Base-by-base conservation (phyloP, 1,139 yeast species). In the Geotrichum citri-aurantii region DNA sequence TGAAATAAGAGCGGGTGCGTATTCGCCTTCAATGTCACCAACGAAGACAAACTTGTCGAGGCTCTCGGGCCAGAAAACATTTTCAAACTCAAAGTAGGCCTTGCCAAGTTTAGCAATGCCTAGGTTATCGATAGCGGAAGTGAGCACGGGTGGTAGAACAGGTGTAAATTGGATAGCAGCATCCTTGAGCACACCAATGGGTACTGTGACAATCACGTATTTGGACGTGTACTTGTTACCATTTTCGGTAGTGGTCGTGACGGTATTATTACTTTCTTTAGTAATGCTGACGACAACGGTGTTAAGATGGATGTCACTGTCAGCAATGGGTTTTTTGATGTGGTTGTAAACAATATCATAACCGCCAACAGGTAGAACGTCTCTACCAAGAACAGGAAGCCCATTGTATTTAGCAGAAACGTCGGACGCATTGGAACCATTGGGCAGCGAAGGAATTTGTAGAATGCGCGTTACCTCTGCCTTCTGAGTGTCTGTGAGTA, bases 341-440 rank as follows among this genome's bases (percentile, higher is more conserved):
- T 58, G 56, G 19, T 65, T 52, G 48, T 62, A 63, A n/a, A 71
- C 59, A 44, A 63, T 54, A 59, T 64, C 69, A 59, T 67, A 79
- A 64, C 97, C 97, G 71, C 95, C 96, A 61, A 88, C 77, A 1
- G 96, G 91, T 69, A 85, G 88, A 51, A 95, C 95, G 58, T 96
- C 88, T 77, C 96, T 84, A 62, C 91, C 95, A 73, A 88, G 87
- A 61, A 85, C 84, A 53, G 95, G 95, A 72, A 85, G 87, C 10
- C 89, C 88, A 23, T 61, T 61, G 46, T 57, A 51, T 54, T 61
- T 61, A 24, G 64, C 62, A 3, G 70, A 64, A 21, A 68, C 53
- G 31, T 61, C 37, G n/a, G 49, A 42, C 61, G 64, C 64, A 82
- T 68, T 84, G 81, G 31, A 85, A 0, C 96, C 96, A 69, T 82